Evolutionary conservation across 768 basidiomycete species (phyloP).

Genomic region (Pisolithus tinctorius): DNA sequence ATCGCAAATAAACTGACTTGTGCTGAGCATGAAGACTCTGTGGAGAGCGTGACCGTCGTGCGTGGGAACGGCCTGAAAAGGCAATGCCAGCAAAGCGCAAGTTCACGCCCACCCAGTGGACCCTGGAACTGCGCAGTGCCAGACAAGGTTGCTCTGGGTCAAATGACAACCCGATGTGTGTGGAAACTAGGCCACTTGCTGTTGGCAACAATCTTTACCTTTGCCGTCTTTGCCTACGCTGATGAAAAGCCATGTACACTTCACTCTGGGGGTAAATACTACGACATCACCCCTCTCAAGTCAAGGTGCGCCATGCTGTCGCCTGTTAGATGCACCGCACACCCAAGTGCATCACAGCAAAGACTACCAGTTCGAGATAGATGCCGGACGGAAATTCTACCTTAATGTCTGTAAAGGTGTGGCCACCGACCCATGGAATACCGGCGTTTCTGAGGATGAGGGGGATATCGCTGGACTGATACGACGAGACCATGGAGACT

Average conservation of each 20-base stretch:
- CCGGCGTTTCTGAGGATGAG: slow-evolving; percentile 40
- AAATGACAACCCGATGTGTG: slow-evolving; percentile 3
- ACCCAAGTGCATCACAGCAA: slow-evolving; percentile 36
- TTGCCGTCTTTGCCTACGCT: slow-evolving; percentile 14
- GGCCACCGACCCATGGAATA: slow-evolving; percentile 49
- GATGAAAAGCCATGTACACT: slow-evolving; percentile 57
- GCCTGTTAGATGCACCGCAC: background rate
- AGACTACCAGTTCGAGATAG: slow-evolving; percentile 53
- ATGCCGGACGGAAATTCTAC: slow-evolving; percentile 39
- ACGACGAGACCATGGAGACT: slow-evolving; percentile 55
- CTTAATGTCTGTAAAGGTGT: slow-evolving; percentile 63
- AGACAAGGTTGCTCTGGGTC: background rate
- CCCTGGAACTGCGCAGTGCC: too few species aligned
- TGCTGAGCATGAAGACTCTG: too few species aligned
- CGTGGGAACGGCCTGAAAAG: too few species aligned
- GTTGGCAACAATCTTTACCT: slow-evolving; percentile 1
- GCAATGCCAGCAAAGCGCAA: too few species aligned
- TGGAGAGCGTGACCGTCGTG: too few species aligned
- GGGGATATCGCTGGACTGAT: slow-evolving; percentile 58
- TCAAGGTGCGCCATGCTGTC: slow-evolving; percentile 37
- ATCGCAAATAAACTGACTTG: too few species aligned
- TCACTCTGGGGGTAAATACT: slow-evolving; percentile 49
- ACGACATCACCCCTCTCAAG: slow-evolving; percentile 59
- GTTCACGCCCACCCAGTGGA: too few species aligned
- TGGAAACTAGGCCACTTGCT: slow-evolving; percentile 1